A percentile compares a stretch with the other conserved stretches of the same genome.
Conservation (phyloP, 257 asterid genomes). For the Scutellaria minor region DNA sequence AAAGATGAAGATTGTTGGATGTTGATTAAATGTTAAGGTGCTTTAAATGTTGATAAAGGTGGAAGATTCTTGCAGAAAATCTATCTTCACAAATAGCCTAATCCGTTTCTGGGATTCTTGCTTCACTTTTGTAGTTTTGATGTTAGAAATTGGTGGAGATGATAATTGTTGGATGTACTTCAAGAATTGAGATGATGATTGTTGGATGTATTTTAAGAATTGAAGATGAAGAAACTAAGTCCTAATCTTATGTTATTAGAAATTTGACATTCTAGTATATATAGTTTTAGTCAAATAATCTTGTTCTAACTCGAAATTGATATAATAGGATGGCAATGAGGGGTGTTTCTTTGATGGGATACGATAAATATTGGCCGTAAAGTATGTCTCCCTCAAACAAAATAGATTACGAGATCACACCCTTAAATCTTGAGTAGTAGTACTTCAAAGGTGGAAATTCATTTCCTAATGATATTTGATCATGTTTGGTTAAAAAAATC, state of each 20-base stretch:
- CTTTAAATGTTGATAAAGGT: too few relatives aligned
- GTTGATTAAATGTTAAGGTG: background rate
- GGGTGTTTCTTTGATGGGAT: background rate
- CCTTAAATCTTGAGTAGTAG: conserved; percentile 9
- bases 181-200: background rate
- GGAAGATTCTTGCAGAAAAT: too few relatives aligned
- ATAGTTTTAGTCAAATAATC: background rate
- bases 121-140: too few relatives aligned
- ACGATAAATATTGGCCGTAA: background rate
- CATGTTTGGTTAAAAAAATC: background rate
- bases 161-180: too few relatives aligned
- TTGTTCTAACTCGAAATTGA: conserved; percentile 7
- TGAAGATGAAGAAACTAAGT: conserved; percentile 21
- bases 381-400: background rate
- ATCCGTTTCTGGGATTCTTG: too few relatives aligned
- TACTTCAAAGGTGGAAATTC: background rate
- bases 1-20: conserved; percentile 28
- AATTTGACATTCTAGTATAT: background rate
- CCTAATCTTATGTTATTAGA: background rate
- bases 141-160: too few relatives aligned
- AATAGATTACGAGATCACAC: conserved; percentile 1
- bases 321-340: background rate
- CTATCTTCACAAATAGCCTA: too few relatives aligned
- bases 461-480: background rate
- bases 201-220: conserved; percentile 2